Evolutionary conservation across 2,329 filamentous ascomycete species (phyloP).

Genomic region (Colletotrichum phormii): DNA sequence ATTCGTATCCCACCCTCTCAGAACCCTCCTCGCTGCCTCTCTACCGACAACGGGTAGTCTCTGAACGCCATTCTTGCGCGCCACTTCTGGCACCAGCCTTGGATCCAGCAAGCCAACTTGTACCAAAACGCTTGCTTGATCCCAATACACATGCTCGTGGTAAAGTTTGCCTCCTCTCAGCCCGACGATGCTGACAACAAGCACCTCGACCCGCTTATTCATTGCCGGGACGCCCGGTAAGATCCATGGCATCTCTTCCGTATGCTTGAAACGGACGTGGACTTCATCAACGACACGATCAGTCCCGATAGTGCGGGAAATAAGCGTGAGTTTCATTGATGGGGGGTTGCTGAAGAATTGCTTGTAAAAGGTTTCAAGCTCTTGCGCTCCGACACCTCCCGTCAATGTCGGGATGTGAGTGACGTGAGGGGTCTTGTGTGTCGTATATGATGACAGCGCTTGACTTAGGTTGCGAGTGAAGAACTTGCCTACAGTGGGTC

Average conservation of each 20-base stretch:
- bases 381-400: constrained; percentile 70
- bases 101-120: constrained; percentile 69
- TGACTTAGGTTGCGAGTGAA: constrained; percentile 66
- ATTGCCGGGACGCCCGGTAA: constrained; percentile 70
- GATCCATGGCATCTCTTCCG: constrained; percentile 69
- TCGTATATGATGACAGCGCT: constrained; percentile 70
- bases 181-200: constrained; percentile 69
- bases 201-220: constrained; percentile 61
- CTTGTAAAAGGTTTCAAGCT: constrained; percentile 72
- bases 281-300: constrained; percentile 76
- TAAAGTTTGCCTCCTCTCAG: constrained; percentile 69
- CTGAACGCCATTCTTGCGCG: constrained; percentile 48
- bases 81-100: constrained; percentile 48
- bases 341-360: constrained; percentile 74
- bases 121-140: constrained; percentile 69
- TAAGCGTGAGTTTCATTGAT: constrained; percentile 68
- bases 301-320: constrained; percentile 73
- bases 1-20: constrained; percentile 47
- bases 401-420: constrained; percentile 75
- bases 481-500: constrained; percentile 58
- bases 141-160: constrained; percentile 74
- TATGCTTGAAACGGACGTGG: constrained; percentile 68
- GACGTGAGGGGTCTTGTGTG: constrained; percentile 74
- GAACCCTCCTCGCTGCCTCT: constrained; percentile 51
- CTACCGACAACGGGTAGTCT: constrained; percentile 54